Conservation (phyloP, 257 asterid species). For the Paulownia fortunei region DNA sequence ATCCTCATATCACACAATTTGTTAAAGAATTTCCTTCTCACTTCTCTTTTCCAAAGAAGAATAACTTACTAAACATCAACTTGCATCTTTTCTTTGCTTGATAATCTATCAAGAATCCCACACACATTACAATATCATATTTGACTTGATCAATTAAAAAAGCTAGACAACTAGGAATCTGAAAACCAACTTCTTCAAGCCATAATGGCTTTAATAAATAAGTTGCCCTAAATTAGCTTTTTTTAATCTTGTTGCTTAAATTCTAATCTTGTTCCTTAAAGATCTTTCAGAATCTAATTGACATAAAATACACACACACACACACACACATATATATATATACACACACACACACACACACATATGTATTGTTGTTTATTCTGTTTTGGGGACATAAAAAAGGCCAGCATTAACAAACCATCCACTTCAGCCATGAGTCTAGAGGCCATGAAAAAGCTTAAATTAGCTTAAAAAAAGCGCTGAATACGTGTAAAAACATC, state of each 20-base stretch:
- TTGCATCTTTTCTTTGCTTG: background rate
- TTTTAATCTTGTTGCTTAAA: background rate
- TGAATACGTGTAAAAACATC: conserved; percentile 27
- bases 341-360: too few relatives aligned
- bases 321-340: too few relatives aligned
- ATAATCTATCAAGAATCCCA: background rate
- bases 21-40: background rate
- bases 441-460: background rate
- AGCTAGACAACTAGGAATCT: conserved; percentile 3
- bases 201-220: background rate
- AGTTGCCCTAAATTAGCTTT: background rate
- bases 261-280: conserved; percentile 7
- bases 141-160: conserved; percentile 13
- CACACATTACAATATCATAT: background rate
- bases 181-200: conserved; percentile 16
- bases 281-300: background rate
- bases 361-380: background rate
- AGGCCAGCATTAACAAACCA: background rate
- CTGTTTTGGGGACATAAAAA: background rate
- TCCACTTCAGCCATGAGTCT: background rate
- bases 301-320: background rate
- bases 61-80: background rate
- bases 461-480: background rate
- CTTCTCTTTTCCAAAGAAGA: background rate
- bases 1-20: background rate